These are phyloP conservation scores for Fremontodendron californicum DNA, from an alignment of 345 rosid species.

Conservation along the genomic window DNA sequence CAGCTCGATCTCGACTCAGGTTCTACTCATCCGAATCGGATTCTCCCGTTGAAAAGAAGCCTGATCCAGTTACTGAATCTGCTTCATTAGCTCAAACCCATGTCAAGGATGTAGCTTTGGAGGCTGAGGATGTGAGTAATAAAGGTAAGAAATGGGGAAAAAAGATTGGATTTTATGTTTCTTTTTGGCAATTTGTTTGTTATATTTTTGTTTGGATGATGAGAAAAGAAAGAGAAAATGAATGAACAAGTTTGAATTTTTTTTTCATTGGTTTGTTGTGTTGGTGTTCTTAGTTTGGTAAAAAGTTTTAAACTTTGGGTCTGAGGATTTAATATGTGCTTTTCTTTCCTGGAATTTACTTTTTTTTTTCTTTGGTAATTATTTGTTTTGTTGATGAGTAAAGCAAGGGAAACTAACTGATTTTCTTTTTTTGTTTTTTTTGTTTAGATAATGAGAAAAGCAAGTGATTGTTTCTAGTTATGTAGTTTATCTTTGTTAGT, in stretches of 20 bases:
- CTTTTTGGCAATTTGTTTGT: not conserved
- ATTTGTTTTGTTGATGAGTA: not conserved
- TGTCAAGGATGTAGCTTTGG: not conserved
- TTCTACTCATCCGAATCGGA: conserved; percentile 45
- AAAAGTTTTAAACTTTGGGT: not conserved
- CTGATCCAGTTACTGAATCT: conserved; percentile 23
- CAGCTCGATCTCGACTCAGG: conserved; percentile 25
- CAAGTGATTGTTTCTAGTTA: conserved; percentile 9
- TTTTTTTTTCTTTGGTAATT: not conserved
- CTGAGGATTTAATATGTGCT: not conserved
- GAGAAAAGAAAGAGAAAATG: not conserved
- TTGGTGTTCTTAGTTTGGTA: not conserved
- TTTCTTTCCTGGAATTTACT: not conserved
- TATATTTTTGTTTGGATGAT: not conserved
- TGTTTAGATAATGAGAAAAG: not conserved
- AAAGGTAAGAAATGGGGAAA: not conserved
- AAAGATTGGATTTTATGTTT: not conserved
- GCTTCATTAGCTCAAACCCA: not conserved
- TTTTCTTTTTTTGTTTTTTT: not conserved
- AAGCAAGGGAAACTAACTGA: not conserved
- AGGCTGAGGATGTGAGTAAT: conserved; percentile 4
- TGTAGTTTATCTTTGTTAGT: conserved; percentile 13
- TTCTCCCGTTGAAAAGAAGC: conserved; percentile 23
- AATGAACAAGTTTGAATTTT: too few relatives aligned
- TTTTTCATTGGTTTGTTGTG: not conserved